Evolutionary conservation across 1,284 basidiomycete species (phyloP), one percentile per base, ranked within the genome.

Genomic region (Tylopilus sp.): DNA sequence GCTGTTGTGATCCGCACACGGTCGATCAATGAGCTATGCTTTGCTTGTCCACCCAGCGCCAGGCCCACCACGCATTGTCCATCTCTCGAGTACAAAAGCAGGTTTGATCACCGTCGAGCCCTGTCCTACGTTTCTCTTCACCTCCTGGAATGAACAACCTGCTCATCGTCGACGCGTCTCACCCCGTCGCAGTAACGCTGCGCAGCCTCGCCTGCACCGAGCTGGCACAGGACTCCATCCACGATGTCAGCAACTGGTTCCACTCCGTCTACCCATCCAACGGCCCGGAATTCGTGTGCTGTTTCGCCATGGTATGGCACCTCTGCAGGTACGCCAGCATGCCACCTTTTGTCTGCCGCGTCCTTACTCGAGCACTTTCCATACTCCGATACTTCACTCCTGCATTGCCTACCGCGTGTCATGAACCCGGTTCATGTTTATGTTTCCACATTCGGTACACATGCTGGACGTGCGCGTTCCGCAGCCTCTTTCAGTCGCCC

Each of bases 301-400:
- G 82, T 69, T 74, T 89, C 34, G 81, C 86, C 72, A 31, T n/a
- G 28, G 75, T 92, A 9, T 89, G 84, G 79, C 78, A 87, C 56
- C 72, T 92, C 18, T 92, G 92, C 70, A 72, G 81, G 87, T 91
- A 59, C 71, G 84, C 28, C 1, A 29, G 10, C 28, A 29, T 29
- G 28, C 21, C 21, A 23, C 21, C 3, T 23, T 23, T 6, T 23
- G 21, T 23, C 21, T 6, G 21, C 6, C 21, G 21, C 3, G 21
- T 3, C 21, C 21, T 23, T 3, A 23, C 21, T 23, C 21, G 21
- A 23, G 21, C 6, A 6, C 6, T n/a, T n/a, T n/a, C n/a, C n/a
- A n/a, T 23, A 23, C 21, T 23, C 21, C 6, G 21, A 23, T 23
- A 23, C 21, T 6, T 23, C 6, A 6, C 6, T 6, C 21, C 21